Evolutionary conservation across 495 filamentous ascomycete genomes (phyloP), one percentile per base, ranked within the genome.

Genomic region (Penicillium daleae): DNA sequence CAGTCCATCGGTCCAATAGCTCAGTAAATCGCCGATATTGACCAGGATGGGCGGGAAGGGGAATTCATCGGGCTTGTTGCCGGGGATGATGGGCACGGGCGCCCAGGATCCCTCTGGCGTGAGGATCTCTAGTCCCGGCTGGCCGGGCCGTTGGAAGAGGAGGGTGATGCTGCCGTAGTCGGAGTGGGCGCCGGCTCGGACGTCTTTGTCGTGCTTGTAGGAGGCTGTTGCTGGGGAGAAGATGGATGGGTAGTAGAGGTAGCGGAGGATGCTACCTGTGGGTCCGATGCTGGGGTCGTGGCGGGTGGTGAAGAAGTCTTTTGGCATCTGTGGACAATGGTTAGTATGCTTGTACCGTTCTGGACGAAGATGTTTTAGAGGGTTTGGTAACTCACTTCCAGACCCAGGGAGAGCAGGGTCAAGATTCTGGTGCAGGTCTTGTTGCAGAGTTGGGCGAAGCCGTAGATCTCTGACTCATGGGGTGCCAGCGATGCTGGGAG

Each of bases 21-120:
- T 88, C 6, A 99, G 85, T 51, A 97, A 69, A 70, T 99, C 95
- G 3, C 93, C 95, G 33, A 97, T 93, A 68, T 98, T 99, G 27
- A 97, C 87, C 15, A 97, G 79, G 42, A 98, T 92, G 0, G 95
- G 92, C 27, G 90, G 89, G 42, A 82, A 80, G 1, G 80, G 74
- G 66, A 85, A 86, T 21, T 68, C 62, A 51, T 58, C 65, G 9
- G 59, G 40, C 15, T 84, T 76, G 8, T 54, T 37, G 19, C 69
- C 71, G 0, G 80, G 80, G 10, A 73, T 68, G n/a, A 82, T 76
- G 32, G 78, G 78, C 7, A 82, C 80, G 42, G 80, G 70, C 0
- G 78, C 77, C 82, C 81, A 83, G 24, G 63, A 69, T 4, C 61
- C 69, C 3, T 82, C 68, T 0, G 82, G 81, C 2, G 86, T 88